Percentiles rank a stretch among this genome's conserved stretches.
Evolutionary conservation across 192 early-diverging fungal species (phyloP).

Genomic region (Pilobolus umbonatus): DNA sequence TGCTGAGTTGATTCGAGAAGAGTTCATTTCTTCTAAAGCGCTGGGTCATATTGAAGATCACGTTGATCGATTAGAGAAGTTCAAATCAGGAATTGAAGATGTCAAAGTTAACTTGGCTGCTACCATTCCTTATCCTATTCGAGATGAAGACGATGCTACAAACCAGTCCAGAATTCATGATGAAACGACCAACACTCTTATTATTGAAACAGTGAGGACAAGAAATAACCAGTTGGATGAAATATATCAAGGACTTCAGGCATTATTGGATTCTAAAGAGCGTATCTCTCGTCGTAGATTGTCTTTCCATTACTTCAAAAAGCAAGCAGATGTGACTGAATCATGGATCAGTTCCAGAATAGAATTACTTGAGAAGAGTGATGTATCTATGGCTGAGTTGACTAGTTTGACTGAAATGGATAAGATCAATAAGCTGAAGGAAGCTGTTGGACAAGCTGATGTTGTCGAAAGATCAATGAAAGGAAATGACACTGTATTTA

Average conservation of each 20-base stretch:
- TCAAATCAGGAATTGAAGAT: conserved; percentile 18
- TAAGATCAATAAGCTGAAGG: conserved; percentile 8
- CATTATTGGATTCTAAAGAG: conserved; percentile 22
- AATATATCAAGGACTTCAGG: conserved; percentile 14
- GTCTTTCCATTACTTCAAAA: conserved; percentile 18
- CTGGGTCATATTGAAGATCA: conserved; percentile 3
- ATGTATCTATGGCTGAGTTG: background rate
- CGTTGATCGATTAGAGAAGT: conserved; percentile 14
- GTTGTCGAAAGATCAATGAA: conserved; percentile 19
- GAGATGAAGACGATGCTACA: conserved; percentile 4
- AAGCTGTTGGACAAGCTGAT: conserved; percentile 15
- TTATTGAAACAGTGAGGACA: conserved; percentile 23
- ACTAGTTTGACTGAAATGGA: background rate
- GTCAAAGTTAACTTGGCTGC: conserved; percentile 1
- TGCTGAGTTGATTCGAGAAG: conserved; percentile 22
- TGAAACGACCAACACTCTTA: conserved; percentile 22
- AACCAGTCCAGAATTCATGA: conserved; percentile 13
- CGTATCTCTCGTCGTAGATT: conserved; percentile 26
- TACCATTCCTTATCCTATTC: conserved; percentile 18
- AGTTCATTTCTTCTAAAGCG: conserved; percentile 19
- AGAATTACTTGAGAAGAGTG: background rate
- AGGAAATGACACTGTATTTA: conserved; percentile 13
- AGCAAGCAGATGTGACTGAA: conserved; percentile 18
- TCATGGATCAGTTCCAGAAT: conserved; percentile 19
- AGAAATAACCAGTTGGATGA: conserved; percentile 15